Base-by-base conservation (phyloP, 2,329 filamentous ascomycete species). In the Fusarium sp. region DNA sequence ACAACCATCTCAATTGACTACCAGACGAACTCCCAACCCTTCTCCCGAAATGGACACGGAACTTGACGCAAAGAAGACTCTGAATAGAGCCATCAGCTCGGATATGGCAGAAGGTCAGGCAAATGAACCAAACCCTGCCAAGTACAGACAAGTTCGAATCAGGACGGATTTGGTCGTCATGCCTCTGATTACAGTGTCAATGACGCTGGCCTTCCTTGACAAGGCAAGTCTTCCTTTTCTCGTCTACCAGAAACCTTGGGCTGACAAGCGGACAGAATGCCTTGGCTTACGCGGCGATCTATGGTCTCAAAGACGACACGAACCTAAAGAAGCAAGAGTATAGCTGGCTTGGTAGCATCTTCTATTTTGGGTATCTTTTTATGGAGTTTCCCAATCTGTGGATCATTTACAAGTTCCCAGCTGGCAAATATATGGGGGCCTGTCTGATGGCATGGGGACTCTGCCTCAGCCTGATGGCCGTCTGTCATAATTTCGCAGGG, bases 281-380 rank as follows among this genome's bases (percentile, higher is more conserved):
- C 1, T 15, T 56, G 5, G 40, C 30, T 1, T 56, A 59, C 18
- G 67, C 67, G 1, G 67, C 65, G 1, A 37, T 70, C 16, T 62
- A 57, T 16, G 65, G 65, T 3, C 58, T 70, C 34, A 58, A 60
- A 16, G 52, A 62, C 1, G 67, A 68, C 27, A 52, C 64, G 1
- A 50, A 74, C 58, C 72, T 77, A 36, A 50, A 71, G 10, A 81
- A 78, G 59, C 72, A 78, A 43, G 76, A 92, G 80, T 94, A 90
- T 76, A 87, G 85, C 39, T 94, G 91, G 91, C 82, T 94, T 7
- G 74, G 77, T 48, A n/a, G n/a, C n/a, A n/a, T n/a, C n/a, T n/a
- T n/a, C n/a, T n/a, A n/a, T n/a, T n/a, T n/a, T n/a, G n/a, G 77
- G 76, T 16, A 75, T 80, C 44, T 78, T 82, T 77, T 80, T 13